These are phyloP conservation scores for Suhomyces sp. DNA, from an alignment of 805 yeast genomes.

Conservation along the genomic window DNA sequence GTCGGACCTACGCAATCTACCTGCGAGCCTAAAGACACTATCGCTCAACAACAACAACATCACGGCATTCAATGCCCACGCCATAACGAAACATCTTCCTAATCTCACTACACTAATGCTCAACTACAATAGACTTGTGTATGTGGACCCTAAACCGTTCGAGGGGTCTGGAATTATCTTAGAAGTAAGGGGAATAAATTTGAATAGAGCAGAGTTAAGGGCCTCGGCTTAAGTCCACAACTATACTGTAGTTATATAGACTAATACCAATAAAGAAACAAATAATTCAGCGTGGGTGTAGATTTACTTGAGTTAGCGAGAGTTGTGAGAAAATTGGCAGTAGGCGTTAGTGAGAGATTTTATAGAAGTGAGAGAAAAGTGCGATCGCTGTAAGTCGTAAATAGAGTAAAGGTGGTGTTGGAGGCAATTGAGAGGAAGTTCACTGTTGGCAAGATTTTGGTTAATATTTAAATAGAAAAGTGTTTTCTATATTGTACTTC, in stretches of 20 bases:
- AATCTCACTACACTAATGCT: constrained; percentile 1
- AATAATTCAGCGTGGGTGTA: too few relatives aligned
- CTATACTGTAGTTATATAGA: not conserved
- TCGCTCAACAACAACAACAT: constrained; percentile 14
- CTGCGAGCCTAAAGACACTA: constrained; percentile 24
- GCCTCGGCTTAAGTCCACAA: not conserved
- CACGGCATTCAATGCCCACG: not conserved
- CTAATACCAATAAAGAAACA: too few relatives aligned
- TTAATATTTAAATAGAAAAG: too few relatives aligned
- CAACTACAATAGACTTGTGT: not conserved
- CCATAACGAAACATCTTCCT: constrained; percentile 9
- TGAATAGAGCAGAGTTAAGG: not conserved
- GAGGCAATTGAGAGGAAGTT: too few relatives aligned
- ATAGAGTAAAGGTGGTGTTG: too few relatives aligned
- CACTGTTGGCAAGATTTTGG: too few relatives aligned
- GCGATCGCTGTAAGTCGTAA: too few relatives aligned
- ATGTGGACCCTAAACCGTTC: not conserved
- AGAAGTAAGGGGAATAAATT: not conserved
- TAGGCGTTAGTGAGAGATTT: too few relatives aligned
- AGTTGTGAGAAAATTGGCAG: too few relatives aligned
- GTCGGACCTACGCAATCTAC: constrained; percentile 21
- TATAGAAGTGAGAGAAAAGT: too few relatives aligned
- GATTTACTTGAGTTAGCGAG: too few relatives aligned
- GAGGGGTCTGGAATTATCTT: not conserved
- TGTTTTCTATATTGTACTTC: not conserved